A percentile compares a stretch with the other conserved stretches of the same genome.
phyloP scores from a whole-genome alignment of 805 yeast species.

The Komagataella mondaviorum region DNA sequence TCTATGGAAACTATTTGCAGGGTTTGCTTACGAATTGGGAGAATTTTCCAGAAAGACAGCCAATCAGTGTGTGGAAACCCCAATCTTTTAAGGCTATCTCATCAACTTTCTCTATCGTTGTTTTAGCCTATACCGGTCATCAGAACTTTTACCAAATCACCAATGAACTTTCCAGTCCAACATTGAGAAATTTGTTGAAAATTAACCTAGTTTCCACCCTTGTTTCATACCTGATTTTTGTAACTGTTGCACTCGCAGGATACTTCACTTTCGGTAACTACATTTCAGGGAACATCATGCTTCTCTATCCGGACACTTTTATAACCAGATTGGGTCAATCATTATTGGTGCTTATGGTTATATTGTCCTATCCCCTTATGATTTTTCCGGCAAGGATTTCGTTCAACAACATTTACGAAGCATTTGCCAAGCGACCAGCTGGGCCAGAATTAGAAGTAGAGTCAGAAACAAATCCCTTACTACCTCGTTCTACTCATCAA shows the following conservation, averaged over 20 bases:
- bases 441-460: constrained; percentile 4
- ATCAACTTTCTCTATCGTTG: constrained; percentile 59
- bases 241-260: constrained; percentile 54
- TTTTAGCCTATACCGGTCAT: constrained; percentile 73
- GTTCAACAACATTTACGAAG: constrained; percentile 48
- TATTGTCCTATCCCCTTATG: constrained; percentile 66
- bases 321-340: constrained; percentile 41
- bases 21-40: constrained; percentile 13
- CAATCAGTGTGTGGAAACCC: constrained; percentile 24
- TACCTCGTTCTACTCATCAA: not conserved
- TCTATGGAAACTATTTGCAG: constrained; percentile 32
- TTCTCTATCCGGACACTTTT: constrained; percentile 46
- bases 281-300: constrained; percentile 52
- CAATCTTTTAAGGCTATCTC: constrained; percentile 30
- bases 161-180: constrained; percentile 48
- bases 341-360: constrained; percentile 56
- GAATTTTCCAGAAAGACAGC: constrained; percentile 33
- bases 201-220: constrained; percentile 35
- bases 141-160: constrained; percentile 71
- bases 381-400: constrained; percentile 75
- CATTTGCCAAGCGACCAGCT: constrained; percentile 17
- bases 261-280: constrained; percentile 62
- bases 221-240: constrained; percentile 43
- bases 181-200: constrained; percentile 29
- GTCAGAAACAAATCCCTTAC: constrained; percentile 9